phyloP scores from a whole-genome alignment of 2,329 filamentous ascomycete species.

The Acephala macrosclerotiorum region DNA sequence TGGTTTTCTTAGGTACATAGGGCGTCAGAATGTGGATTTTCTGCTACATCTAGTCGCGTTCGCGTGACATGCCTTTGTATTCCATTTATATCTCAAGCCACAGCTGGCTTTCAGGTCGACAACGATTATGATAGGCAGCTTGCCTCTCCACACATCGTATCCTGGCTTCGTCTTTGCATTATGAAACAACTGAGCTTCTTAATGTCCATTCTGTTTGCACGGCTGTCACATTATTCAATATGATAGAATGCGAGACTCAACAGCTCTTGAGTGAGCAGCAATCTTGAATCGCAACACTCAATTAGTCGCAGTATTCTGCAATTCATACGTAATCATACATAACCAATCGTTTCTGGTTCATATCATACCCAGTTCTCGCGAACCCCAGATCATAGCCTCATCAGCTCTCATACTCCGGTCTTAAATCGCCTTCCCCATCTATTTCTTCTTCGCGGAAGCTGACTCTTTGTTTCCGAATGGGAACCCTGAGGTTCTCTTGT shows the following conservation, averaged over 20 bases:
- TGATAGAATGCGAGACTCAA: neutral
- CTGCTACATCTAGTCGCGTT: too few relatives aligned
- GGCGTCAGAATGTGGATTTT: too few relatives aligned
- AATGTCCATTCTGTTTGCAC: too few relatives aligned
- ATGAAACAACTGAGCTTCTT: too few relatives aligned
- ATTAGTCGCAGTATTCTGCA: neutral
- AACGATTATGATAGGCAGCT: too few relatives aligned
- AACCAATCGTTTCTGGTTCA: neutral
- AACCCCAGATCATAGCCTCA: neutral
- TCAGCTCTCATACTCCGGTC: neutral
- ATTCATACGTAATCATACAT: conserved; percentile 1
- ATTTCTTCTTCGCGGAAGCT: conserved; percentile 40
- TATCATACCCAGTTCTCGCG: too few relatives aligned
- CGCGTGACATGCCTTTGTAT: too few relatives aligned
- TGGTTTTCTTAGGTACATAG: neutral
- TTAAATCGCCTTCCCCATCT: conserved; percentile 33
- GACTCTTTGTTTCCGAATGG: conserved; percentile 67
- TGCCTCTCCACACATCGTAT: too few relatives aligned
- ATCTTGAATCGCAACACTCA: neutral
- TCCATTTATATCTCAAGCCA: too few relatives aligned
- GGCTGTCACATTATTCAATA: too few relatives aligned
- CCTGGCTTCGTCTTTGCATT: too few relatives aligned
- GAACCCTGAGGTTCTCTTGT: conserved; percentile 71
- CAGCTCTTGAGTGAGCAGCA: neutral
- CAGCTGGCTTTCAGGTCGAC: too few relatives aligned